Evolutionary conservation across 2,329 filamentous ascomycete genomes (phyloP).

Genomic region (Phaeoacremonium minimum): DNA sequence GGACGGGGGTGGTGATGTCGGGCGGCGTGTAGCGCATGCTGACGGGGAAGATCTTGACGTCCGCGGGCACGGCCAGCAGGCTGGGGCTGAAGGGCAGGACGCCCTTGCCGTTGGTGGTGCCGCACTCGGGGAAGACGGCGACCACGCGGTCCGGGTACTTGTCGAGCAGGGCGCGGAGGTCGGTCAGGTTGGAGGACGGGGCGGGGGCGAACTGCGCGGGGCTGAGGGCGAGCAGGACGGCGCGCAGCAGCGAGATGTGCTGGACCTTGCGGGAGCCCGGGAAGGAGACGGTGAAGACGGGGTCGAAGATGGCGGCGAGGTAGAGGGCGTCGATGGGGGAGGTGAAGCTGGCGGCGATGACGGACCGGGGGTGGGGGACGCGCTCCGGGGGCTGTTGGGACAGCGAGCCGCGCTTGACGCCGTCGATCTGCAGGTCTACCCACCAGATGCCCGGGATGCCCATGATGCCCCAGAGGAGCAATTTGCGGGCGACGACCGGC

Average conservation of each 20-base stretch:
- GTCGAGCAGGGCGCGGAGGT: constrained; percentile 58
- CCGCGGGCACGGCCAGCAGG: constrained; percentile 61
- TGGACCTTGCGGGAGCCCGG: constrained; percentile 70
- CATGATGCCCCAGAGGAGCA: constrained; percentile 81
- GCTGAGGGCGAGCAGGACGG: constrained; percentile 69
- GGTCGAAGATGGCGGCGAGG: constrained; percentile 92
- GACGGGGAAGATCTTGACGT: constrained; percentile 81
- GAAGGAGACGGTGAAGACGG: constrained; percentile 85
- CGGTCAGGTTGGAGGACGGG: constrained; percentile 46
- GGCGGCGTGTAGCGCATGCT: constrained; percentile 84
- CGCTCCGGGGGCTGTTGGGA: constrained; percentile 68
- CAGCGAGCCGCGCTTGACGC: constrained; percentile 86
- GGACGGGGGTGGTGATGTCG: constrained; percentile 87
- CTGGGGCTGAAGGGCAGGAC: constrained; percentile 80
- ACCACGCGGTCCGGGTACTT: constrained; percentile 72
- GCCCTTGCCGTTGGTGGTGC: constrained; percentile 87
- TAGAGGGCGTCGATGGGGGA: constrained; percentile 92
- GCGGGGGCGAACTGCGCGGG: constrained; percentile 46
- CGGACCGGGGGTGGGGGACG: constrained; percentile 71
- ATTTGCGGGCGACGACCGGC: constrained; percentile 64
- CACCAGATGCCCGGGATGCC: constrained; percentile 93
- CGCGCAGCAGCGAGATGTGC: constrained; percentile 70
- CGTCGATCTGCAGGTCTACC: constrained; percentile 97
- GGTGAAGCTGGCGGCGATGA: constrained; percentile 89
- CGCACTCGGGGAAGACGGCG: constrained; percentile 89